Conservation (phyloP, 345 rosid species). For the Balakata baccata region DNA sequence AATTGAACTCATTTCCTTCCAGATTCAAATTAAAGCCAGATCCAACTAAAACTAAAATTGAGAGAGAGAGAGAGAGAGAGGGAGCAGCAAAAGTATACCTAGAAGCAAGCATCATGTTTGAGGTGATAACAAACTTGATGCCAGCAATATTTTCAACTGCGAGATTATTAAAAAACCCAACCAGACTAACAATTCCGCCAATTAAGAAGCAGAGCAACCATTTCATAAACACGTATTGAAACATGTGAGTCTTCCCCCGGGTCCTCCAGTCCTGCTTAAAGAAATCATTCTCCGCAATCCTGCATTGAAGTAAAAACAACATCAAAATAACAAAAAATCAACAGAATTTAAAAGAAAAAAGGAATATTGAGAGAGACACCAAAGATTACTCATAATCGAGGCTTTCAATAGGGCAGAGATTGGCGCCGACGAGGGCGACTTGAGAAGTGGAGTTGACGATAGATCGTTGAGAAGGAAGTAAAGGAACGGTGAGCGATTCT, state of each 20-base stretch:
- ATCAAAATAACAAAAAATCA: background rate
- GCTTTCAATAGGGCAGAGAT: conserved; percentile 80
- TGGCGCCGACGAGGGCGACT: conserved; percentile 84
- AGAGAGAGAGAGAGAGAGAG: background rate
- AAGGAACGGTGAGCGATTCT: conserved; percentile 48
- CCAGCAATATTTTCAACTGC: conserved; percentile 93
- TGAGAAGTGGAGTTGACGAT: conserved; percentile 69
- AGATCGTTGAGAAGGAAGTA: conserved; percentile 50
- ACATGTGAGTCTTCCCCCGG: conserved; percentile 53
- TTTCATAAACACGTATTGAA: conserved; percentile 75
- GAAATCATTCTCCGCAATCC: conserved; percentile 81
- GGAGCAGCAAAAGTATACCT: conserved; percentile 33
- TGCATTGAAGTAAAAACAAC: conserved; percentile 9
- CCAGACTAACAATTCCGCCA: conserved; percentile 63
- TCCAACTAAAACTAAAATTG: background rate
- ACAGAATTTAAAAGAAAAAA: background rate
- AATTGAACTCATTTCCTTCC: background rate
- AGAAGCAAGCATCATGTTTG: conserved; percentile 68
- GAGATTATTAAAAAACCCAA: conserved; percentile 79
- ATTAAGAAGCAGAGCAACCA: conserved; percentile 71
- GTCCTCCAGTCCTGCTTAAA: conserved; percentile 93
- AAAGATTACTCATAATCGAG: conserved; percentile 78
- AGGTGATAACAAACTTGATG: conserved; percentile 74
- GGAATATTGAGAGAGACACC: background rate
- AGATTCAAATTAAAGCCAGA: background rate